Base-by-base conservation (phyloP, 2,329 filamentous ascomycete species). In the Pezicula rhizophila region DNA sequence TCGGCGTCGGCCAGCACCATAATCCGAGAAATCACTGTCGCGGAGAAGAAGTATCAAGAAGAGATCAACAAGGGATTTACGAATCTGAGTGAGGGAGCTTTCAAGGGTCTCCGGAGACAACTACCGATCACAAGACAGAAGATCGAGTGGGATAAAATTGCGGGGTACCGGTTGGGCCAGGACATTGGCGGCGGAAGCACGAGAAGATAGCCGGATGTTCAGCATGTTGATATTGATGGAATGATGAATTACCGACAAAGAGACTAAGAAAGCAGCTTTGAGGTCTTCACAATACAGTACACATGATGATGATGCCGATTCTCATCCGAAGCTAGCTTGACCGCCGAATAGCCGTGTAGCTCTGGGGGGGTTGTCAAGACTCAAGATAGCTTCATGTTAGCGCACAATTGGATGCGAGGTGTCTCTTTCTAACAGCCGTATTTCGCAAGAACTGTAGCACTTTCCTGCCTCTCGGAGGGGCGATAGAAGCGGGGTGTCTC, bases 131-230 rank as follows among this genome's bases (percentile, higher is more conserved):
- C 93, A 53, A 84, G 93, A 64, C 93, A 99, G 75, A 96, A 96
- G 79, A 92, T 99, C 60, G 93, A 99, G 71, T 99, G 93, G 93
- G 92, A 99, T 69, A 96, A 96, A 76, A 89, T 99, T 57, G 86
- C 89, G 41, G 90, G 89, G 59, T 99, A 99, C 73, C 78, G 89
- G 52, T 74, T 95, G 58, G 87, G 87, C 23, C 85, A 89, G 68
- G 86, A 89, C 64, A 88, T 89, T 67, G 83, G 84, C 15, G 84
- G 85, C 44, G 82, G 82, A 46, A 81, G 80, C 59, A 72, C 73
- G 42, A 74, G 73, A 64, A 70, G 74, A 67, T 80, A 71, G 51
- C 31, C 12, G 26, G 10, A 11, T 31, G 28, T 31, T 31, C 2
- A 31, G 28, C 28, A 28, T 28, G 26, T 28, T 28, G 18, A 18